Evolutionary conservation across 169 alveolate species (phyloP), one percentile per base, ranked within the genome.

Genomic region (Plasmodium gonderi): DNA sequence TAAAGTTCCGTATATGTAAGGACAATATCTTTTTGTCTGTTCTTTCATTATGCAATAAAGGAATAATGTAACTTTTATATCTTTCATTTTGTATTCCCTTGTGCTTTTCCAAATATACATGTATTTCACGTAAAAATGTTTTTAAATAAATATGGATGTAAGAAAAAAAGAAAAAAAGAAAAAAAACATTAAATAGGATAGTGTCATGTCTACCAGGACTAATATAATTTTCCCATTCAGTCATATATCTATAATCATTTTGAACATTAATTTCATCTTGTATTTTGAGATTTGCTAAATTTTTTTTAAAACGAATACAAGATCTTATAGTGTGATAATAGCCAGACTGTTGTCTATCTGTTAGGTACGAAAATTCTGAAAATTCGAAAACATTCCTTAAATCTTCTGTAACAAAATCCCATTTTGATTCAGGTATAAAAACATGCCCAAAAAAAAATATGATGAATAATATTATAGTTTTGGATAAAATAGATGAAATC

Each of bases 171-270:
- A 87, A 87, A 54, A 87, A 60, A 31, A 87, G 79, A 75, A 87
- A 87, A 54, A 87, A 87, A 8, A 87, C 38, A 78, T 87, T 87
- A 87, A 87, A 87, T 14, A 87, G n/a, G 14, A 87, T 87, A n/a
- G 93, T 87, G 20, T 77, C 45, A 87, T 87, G 93, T 38, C 93
- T 87, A 54, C 68, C 68, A 8, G 93, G 93, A 7, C 93, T 87
- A 29, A 87, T 75, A 40, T 49, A 77, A 45, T n/a, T 29, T n/a
- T 87, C 93, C 93, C 93, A 87, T 87, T 87, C 93, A 36, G 67
- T 45, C 80, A 87, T 12, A 1, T 81, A 74, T 38, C 93, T 87
- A 67, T 87, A 87, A 40, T 87, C 93, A 74, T 75, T 75, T 67
- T 75, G 40, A 17, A 87, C 67, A 75, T 87, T 60, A 23, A 87